Evolutionary conservation across 148 eudicot species (phyloP).

Genomic region (Agrostemma githago): DNA sequence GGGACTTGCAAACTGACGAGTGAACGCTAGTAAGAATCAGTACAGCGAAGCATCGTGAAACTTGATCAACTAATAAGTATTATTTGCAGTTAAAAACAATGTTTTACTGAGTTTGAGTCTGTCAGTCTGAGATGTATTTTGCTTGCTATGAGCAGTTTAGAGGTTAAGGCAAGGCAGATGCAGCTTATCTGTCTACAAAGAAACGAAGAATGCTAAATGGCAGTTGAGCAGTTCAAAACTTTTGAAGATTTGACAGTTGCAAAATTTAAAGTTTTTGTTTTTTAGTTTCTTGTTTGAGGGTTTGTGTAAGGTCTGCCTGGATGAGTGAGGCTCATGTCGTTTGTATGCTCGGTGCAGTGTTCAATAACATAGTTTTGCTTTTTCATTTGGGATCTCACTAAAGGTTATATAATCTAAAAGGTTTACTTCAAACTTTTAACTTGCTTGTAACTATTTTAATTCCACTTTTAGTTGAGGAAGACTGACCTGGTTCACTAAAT

Average conservation of each 20-base stretch:
- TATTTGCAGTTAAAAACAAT: not conserved
- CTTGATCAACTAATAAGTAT: not conserved
- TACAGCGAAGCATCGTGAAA: too few relatives aligned
- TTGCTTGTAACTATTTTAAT: not conserved
- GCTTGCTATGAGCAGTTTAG: not conserved
- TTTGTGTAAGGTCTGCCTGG: not conserved
- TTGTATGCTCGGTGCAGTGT: not conserved
- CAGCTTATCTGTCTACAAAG: not conserved
- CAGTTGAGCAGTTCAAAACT: not conserved
- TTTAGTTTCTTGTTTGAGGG: not conserved
- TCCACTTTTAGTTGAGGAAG: not conserved
- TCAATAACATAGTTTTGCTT: not conserved
- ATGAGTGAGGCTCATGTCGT: not conserved
- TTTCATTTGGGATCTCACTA: not conserved
- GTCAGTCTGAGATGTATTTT: not conserved
- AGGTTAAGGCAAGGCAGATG: not conserved
- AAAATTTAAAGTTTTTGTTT: not conserved
- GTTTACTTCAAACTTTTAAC: not conserved
- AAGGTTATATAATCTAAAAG: not conserved
- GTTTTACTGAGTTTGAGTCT: not conserved
- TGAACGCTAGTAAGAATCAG: constrained; percentile 1
- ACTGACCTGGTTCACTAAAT: not conserved
- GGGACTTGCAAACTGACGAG: not conserved
- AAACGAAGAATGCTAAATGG: not conserved
- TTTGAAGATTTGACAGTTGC: not conserved